Evolutionary conservation across 805 yeast genomes (phyloP), one percentile per base, ranked within the genome.

Genomic region (Priceomyces haplophilus): DNA sequence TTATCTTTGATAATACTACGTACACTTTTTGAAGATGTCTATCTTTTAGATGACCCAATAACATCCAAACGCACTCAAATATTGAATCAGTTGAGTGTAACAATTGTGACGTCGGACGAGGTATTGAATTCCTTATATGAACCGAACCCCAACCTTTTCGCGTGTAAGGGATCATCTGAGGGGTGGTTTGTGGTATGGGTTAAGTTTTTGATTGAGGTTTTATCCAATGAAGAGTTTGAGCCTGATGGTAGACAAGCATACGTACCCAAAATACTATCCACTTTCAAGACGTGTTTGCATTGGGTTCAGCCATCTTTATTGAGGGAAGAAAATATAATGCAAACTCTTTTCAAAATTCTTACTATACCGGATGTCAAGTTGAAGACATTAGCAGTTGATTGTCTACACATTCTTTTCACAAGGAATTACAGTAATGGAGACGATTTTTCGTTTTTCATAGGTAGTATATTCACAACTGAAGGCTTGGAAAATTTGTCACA

Each of bases 171-270:
- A 24, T 80, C 82, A 12, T 60, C 72, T 13, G 85, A 83, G 37
- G 99, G 99, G 25, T 93, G 99, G 99, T 80, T 93, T 42, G 59
- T 70, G 11, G 72, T 81, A 29, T 91, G 97, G 96, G 58, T 65
- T 40, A 52, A 60, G 45, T 64, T 59, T 35, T 50, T 71, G 16
- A 46, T 69, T 20, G 71, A 66, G 32, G 50, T 64, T 3, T 57
- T 71, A 40, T 54, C 61, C 11, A 54, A 49, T 27, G 61, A 61
- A 38, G 70, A 62, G 31, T 47, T 59, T 30, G 45, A 55, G 2
- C 51, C 59, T 18, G 43, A 55, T 3, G 38, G 56, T 3, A 62
- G 64, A 38, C 71, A 66, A 49, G 52, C 56, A 20, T 82, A 82
- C 55, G 82, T 82, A 2, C 76, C 85, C 33, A 81, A 85, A 54